Base-by-base conservation (phyloP, 345 rosid genomes). In the Dovyalis caffra region DNA sequence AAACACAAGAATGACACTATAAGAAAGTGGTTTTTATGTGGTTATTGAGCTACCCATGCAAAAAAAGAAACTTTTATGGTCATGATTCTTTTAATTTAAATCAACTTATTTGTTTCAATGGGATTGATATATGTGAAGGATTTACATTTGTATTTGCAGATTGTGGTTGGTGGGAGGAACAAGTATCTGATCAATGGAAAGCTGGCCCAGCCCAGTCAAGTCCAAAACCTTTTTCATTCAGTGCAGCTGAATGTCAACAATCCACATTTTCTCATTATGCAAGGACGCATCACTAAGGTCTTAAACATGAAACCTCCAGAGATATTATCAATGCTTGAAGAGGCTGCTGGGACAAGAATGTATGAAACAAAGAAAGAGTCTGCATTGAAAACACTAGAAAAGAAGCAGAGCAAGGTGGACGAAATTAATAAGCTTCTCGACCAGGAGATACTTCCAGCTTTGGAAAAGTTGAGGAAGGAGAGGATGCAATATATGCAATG, bases 331-430 rank as follows among this genome's bases (percentile, higher is more conserved):
- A 95, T 95, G 99, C 97, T 95, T 26, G 99, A 95, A 82, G 99
- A 95, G 91, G 99, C 98, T 76, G 97, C 97, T 58, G 99, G 99
- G 51, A 95, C 99, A 12, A 88, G 99, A 83, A 95, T 95, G 99
- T 95, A 95, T 8, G 99, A 95, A 80, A 95, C 92, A 58, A 95
- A 95, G 86, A 93, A 95, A 77, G 97, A 93, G 53, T 88, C 89
- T 66, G 97, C 98, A 0, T 47, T 95, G 53, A 95, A 92, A 86
- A 95, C 97, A 7, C 97, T 95, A 35, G 98, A 95, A 73, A 95
- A 91, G 81, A 95, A 95, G 85, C 99, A 95, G 81, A 84, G 88
- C 66, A 93, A 95, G 89, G 99, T 95, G 32, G 95, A 93, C 64
- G 98, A 95, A 84, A 91, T 95, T 8, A 89, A 95, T 70, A 95